Base-by-base conservation (phyloP, 2,329 filamentous ascomycete species). In the Colletotrichum destructivum region DNA sequence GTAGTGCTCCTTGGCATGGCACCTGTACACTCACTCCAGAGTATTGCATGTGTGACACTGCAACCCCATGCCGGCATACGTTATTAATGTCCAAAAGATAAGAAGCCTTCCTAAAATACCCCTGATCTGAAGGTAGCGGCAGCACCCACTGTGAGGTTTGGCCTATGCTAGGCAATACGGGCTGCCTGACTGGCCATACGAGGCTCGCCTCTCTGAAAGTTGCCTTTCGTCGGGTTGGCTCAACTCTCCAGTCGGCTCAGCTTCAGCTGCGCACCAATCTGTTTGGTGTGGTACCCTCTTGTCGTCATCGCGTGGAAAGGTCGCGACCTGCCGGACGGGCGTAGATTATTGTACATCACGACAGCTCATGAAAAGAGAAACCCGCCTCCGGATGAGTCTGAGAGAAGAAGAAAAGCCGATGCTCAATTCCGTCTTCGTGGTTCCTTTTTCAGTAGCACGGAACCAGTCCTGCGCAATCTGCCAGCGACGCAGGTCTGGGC, bases 351-450 rank as follows among this genome's bases (percentile, higher is more conserved):
- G 55, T 6, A 31, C 21, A 47, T 66, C 26, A 38, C 12, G 15
- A 12, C 54, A 38, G 35, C 38, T 47, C 42, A 18, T 61, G 21
- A 15, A 15, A 63, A 56, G 49, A 46, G 18, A 54, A 16, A 54
- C 38, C 54, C 56, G 44, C 1, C n/a, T 56, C 49, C 55, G 18
- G 16, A 56, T 16, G 16, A 11, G 54, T 38, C 2, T 38, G 9
- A 11, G 35, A 11, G 35, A 66, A 66, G 55, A 55, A 69, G 46
- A 60, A 69, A 69, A 18, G 46, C 38, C 42, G 62, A 38, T 46
- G 31, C 2, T 51, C 3, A 18, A 21, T 31, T 40, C 31, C 31
- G 42, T 26, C 21, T 23, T 40, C 31, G 21, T n/a, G 4, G 38
- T 65, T 56, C 62, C 18, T 47, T 47, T 63, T 56, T 26, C 18